Percentiles rank a stretch among this genome's conserved stretches.
These are phyloP conservation scores for Amanita jacksonii DNA, from an alignment of 768 basidiomycete species.

Conservation along the genomic window DNA sequence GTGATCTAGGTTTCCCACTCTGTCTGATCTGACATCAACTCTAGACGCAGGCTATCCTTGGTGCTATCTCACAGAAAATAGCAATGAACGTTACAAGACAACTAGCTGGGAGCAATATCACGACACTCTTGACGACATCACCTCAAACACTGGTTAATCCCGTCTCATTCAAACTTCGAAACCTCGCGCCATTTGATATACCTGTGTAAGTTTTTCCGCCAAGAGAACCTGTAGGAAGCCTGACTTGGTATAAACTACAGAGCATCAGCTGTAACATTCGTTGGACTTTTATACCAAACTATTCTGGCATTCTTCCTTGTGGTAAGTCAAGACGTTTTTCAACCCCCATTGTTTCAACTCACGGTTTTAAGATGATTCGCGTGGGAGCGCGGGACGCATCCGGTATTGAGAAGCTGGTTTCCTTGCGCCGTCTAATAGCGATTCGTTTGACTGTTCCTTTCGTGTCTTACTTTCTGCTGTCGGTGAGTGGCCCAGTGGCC, in stretches of 20 bases:
- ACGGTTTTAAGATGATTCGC: slow-evolving; percentile 20
- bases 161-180: slow-evolving; percentile 35
- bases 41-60: slow-evolving; percentile 19
- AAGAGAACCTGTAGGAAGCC: neutral
- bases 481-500: slow-evolving; percentile 16
- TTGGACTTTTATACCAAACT: slow-evolving; percentile 44
- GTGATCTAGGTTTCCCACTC: slow-evolving; percentile 2
- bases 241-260: slow-evolving; percentile 20
- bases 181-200: slow-evolving; percentile 47
- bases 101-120: slow-evolving; percentile 13
- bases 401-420: slow-evolving; percentile 17
- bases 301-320: slow-evolving; percentile 37
- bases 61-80: slow-evolving; percentile 23
- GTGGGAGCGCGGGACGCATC: slow-evolving; percentile 21
- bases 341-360: neutral
- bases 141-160: slow-evolving; percentile 43
- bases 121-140: slow-evolving; percentile 31
- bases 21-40: neutral
- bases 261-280: slow-evolving; percentile 42
- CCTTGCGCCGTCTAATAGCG: slow-evolving; percentile 19
- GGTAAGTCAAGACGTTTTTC: slow-evolving; percentile 16
- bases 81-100: slow-evolving; percentile 19
- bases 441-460: slow-evolving; percentile 22
- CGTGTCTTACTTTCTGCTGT: slow-evolving; percentile 27
- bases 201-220: slow-evolving; percentile 35